Percentiles rank a stretch among this genome's conserved stretches.
phyloP scores from a whole-genome alignment of 352 stramenopile genomes.

The Aphanomyces stellatus region DNA sequence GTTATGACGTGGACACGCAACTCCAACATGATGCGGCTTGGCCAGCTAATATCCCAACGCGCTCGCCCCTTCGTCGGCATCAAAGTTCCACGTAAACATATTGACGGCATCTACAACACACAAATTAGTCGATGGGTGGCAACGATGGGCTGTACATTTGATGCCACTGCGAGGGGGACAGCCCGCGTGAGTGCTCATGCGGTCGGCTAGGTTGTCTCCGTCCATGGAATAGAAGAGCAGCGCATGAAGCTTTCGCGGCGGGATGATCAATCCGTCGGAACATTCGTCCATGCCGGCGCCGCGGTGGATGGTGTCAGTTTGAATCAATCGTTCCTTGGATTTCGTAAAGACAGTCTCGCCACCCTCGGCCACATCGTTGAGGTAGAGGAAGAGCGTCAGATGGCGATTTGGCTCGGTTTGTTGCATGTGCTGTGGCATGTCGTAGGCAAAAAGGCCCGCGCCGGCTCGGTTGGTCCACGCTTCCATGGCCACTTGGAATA shows the following conservation, averaged over 20 bases:
- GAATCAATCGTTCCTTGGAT: constrained; percentile 13
- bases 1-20: too few relatives aligned
- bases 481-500: constrained; percentile 40
- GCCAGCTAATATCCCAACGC: too few relatives aligned
- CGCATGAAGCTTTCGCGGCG: constrained; percentile 4
- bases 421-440: neutral
- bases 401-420: constrained; percentile 55
- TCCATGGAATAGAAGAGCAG: constrained; percentile 17
- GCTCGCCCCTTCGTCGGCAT: constrained; percentile 55
- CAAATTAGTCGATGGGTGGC: too few relatives aligned
- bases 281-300: constrained; percentile 18
- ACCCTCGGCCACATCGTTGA: constrained; percentile 68
- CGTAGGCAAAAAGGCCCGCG: neutral
- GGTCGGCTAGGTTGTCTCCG: constrained; percentile 9
- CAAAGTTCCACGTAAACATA: constrained; percentile 61
- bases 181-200: constrained; percentile 3
- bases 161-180: constrained; percentile 11
- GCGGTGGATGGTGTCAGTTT: neutral
- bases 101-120: constrained; percentile 42
- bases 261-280: constrained; percentile 16
- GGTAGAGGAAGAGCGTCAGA: constrained; percentile 86
- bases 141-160: constrained; percentile 10
- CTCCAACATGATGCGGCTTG: too few relatives aligned
- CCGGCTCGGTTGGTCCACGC: constrained; percentile 26
- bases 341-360: constrained; percentile 84